phyloP scores from a whole-genome alignment of 495 filamentous ascomycete genomes.

The Platismatia glauca region DNA sequence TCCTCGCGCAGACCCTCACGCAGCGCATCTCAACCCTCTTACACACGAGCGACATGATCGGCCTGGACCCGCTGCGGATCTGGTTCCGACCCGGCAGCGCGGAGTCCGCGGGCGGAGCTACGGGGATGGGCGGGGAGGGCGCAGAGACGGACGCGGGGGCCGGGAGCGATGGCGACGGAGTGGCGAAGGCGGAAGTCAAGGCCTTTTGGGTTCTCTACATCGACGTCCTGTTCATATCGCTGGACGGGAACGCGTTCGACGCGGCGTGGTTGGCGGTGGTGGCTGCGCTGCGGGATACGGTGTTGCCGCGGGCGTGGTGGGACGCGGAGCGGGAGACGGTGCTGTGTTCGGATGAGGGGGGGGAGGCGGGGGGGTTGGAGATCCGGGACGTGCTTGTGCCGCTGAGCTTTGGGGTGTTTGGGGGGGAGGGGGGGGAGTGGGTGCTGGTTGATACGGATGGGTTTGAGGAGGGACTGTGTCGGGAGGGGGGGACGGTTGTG shows the following conservation, averaged over 20 bases:
- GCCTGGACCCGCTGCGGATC: slow-evolving; percentile 55
- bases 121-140: background rate
- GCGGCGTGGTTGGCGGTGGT: slow-evolving; percentile 77
- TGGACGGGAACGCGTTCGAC: slow-evolving; percentile 87
- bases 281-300: slow-evolving; percentile 71
- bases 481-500: slow-evolving; percentile 64
- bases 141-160: slow-evolving; percentile 15
- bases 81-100: slow-evolving; percentile 33
- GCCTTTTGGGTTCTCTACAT: slow-evolving; percentile 94
- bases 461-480: slow-evolving; percentile 74
- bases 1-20: slow-evolving; percentile 72
- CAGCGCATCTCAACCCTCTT: slow-evolving; percentile 68
- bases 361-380: slow-evolving; percentile 37
- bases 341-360: slow-evolving; percentile 55
- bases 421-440: slow-evolving; percentile 49
- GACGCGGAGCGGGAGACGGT: slow-evolving; percentile 72
- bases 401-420: slow-evolving; percentile 65
- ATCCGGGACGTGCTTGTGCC: slow-evolving; percentile 58
- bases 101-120: slow-evolving; percentile 23
- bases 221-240: slow-evolving; percentile 78
- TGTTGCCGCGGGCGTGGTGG: slow-evolving; percentile 75
- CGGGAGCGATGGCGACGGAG: slow-evolving; percentile 35
- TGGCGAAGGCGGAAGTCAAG: slow-evolving; percentile 46
- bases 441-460: slow-evolving; percentile 81
- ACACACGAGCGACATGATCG: slow-evolving; percentile 55